phyloP scores from a whole-genome alignment of 2,329 filamentous ascomycete genomes.

The Ceratocystis variospora region DNA sequence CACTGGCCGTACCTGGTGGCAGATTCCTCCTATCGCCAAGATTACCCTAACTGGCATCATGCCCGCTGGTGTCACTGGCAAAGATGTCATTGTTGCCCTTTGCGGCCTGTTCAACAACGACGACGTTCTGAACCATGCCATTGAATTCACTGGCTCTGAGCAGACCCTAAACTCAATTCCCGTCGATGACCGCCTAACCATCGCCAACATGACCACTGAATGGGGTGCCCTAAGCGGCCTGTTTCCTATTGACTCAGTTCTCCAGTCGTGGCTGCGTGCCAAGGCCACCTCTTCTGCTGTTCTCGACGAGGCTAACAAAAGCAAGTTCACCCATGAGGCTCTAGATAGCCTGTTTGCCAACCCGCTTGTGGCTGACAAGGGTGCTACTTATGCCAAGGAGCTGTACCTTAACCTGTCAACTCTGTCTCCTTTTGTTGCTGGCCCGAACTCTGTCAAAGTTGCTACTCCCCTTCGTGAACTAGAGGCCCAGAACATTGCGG shows the following conservation, averaged over 20 bases:
- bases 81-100: conserved; percentile 85
- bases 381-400: conserved; percentile 68
- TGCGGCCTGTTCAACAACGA: conserved; percentile 76
- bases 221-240: conserved; percentile 51
- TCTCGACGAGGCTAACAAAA: conserved; percentile 32
- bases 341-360: conserved; percentile 61
- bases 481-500: conserved; percentile 55
- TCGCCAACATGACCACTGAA: conserved; percentile 70
- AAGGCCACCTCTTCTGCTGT: conserved; percentile 64
- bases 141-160: conserved; percentile 74
- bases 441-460: conserved; percentile 84
- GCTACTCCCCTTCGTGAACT: conserved; percentile 65
- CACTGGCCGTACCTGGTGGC: conserved; percentile 74
- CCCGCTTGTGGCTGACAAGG: conserved; percentile 55
- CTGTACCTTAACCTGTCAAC: conserved; percentile 72
- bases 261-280: conserved; percentile 58
- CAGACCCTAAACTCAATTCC: conserved; percentile 60
- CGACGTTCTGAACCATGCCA: conserved; percentile 78
- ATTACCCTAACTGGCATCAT: conserved; percentile 64
- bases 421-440: conserved; percentile 69
- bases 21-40: conserved; percentile 70
- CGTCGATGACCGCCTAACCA: conserved; percentile 60
- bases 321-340: conserved; percentile 55
- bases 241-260: conserved; percentile 65
- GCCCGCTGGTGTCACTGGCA: conserved; percentile 71